A percentile compares a stretch with the other conserved stretches of the same genome.
Evolutionary conservation across 2,329 filamentous ascomycete species (phyloP).

Genomic region (Neofusicoccum laricinum): DNA sequence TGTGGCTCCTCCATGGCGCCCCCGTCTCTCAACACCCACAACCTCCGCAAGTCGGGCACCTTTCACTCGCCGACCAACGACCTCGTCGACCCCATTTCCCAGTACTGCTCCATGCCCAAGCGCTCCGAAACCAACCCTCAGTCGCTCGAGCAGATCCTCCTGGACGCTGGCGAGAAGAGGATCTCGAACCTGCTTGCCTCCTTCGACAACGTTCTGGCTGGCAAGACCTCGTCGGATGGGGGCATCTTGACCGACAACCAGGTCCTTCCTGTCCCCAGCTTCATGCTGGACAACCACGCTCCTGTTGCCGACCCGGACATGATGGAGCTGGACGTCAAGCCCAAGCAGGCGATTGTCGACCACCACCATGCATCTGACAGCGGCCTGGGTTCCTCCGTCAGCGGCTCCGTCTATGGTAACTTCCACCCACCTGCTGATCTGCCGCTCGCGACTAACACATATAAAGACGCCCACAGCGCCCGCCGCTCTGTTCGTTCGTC

Average conservation of each 20-base stretch:
- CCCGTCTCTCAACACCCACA: slow-evolving; percentile 34
- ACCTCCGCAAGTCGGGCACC: slow-evolving; percentile 48
- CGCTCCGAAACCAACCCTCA: slow-evolving; percentile 50
- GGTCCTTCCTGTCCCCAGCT: slow-evolving; percentile 47
- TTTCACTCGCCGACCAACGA: slow-evolving; percentile 46
- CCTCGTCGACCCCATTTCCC: slow-evolving; percentile 37
- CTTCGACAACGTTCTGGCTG: slow-evolving; percentile 44
- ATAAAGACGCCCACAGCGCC: slow-evolving; percentile 34
- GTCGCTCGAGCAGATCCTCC: slow-evolving; percentile 47
- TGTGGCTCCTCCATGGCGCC: slow-evolving; percentile 23
- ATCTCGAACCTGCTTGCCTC: slow-evolving; percentile 43
- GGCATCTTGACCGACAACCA: slow-evolving; percentile 48
- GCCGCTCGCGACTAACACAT: slow-evolving; percentile 27
- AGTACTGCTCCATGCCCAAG: slow-evolving; percentile 41
- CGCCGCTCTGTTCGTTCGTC: slow-evolving; percentile 38
- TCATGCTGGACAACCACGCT: slow-evolving; percentile 38
- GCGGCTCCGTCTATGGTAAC: slow-evolving; percentile 50
- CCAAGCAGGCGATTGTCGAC: slow-evolving; percentile 37
- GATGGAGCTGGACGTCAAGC: slow-evolving; percentile 44
- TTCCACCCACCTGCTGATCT: slow-evolving; percentile 19
- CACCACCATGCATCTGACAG: slow-evolving; percentile 79
- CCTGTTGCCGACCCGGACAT: slow-evolving; percentile 29
- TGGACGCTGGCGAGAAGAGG: slow-evolving; percentile 44
- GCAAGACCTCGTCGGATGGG: slow-evolving; percentile 27
- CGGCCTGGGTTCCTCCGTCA: slow-evolving; percentile 80